These are phyloP conservation scores for Atalantia buxifolia DNA, from an alignment of 345 rosid genomes.

Conservation along the genomic window DNA sequence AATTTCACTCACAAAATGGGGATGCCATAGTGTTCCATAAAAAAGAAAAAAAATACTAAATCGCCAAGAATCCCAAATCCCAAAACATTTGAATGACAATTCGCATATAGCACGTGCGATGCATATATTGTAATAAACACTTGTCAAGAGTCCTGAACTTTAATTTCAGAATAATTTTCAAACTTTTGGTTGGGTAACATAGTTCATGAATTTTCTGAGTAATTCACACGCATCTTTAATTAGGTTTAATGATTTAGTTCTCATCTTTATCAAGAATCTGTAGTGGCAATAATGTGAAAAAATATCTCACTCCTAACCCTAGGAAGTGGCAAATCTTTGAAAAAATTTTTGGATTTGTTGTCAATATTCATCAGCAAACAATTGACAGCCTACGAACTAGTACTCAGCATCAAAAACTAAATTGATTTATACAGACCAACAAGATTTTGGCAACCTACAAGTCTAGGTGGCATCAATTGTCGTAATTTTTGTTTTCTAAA, in stretches of 20 bases:
- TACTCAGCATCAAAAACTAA: background rate
- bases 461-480: background rate
- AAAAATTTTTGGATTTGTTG: slow-evolving; percentile 32
- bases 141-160: background rate
- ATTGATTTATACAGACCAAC: too few relatives aligned
- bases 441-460: background rate
- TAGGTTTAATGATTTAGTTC: slow-evolving; percentile 18
- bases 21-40: too few relatives aligned
- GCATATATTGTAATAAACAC: background rate
- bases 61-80: background rate
- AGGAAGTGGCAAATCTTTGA: slow-evolving; percentile 44
- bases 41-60: too few relatives aligned
- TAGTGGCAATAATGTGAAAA: slow-evolving; percentile 7
- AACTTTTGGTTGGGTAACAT: background rate
- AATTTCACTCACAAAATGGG: too few relatives aligned
- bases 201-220: background rate
- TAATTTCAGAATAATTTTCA: background rate
- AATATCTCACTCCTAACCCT: slow-evolving; percentile 16
- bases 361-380: slow-evolving; percentile 14
- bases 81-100: background rate
- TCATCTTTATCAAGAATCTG: slow-evolving; percentile 9
- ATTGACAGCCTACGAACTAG: slow-evolving; percentile 4
- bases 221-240: background rate
- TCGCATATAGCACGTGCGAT: background rate
- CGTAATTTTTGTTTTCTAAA: background rate